Evolutionary conservation across 106 monocot genomes (phyloP).

Genomic region (Vanilla planifolia): DNA sequence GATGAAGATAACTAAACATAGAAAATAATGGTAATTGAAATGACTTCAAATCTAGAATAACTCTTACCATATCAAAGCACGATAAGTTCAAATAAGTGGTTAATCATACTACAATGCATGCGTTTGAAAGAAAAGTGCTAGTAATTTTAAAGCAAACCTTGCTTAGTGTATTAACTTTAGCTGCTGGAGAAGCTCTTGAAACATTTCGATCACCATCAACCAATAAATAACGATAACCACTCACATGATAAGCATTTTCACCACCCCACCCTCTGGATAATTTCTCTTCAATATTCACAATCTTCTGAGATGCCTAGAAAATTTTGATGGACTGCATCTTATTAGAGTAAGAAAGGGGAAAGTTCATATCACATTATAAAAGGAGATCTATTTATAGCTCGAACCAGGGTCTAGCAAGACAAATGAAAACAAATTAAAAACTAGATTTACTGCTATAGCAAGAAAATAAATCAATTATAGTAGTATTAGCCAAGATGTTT

Average conservation of each 20-base stretch:
- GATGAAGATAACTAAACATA: not conserved
- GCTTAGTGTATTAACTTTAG: constrained; percentile 86
- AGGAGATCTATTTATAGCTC: too few species aligned
- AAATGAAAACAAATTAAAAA: too few species aligned
- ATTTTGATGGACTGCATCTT: not conserved
- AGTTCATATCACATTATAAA: too few species aligned
- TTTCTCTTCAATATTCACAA: constrained; percentile 67
- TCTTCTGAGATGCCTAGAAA: constrained; percentile 70
- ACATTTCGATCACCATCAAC: constrained; percentile 61
- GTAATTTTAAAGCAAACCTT: constrained; percentile 43
- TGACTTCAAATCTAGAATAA: not conserved
- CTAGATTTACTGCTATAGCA: too few species aligned
- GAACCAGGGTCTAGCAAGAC: too few species aligned
- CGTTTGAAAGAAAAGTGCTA: not conserved
- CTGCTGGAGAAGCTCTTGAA: constrained; percentile 84
- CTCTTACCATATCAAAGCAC: not conserved
- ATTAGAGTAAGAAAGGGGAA: too few species aligned
- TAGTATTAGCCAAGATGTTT: too few species aligned
- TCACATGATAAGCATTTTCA: constrained; percentile 98
- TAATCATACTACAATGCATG: not conserved
- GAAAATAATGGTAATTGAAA: not conserved
- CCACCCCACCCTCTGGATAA: constrained; percentile 88
- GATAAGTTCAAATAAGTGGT: not conserved
- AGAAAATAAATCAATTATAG: too few species aligned
- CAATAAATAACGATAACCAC: constrained; percentile 84